Base-by-base conservation (phyloP, 495 filamentous ascomycete species). In the Usnea hakonensis region DNA sequence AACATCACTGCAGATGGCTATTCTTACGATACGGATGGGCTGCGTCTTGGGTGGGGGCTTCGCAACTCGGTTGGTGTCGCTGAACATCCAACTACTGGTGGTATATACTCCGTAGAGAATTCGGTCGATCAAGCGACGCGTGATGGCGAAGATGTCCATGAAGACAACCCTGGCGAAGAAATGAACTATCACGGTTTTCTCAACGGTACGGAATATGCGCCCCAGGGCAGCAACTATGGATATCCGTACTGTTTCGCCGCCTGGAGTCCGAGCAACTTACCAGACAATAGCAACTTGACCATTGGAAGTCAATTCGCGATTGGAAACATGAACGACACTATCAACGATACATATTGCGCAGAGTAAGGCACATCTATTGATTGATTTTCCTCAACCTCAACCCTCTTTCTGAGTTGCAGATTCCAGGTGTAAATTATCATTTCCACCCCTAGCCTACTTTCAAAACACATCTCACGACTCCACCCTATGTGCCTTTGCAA, bases 101-200 rank as follows among this genome's bases (percentile, higher is more conserved):
- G 76, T 36, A 75, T 91, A 64, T 91, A 81, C 75, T 81, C 78
- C 9, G 87, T 91, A 21, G 88, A 91, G 70, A 91, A 91, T 68
- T 85, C 80, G 35, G 85, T 81, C 5, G 87, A 91, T 67, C 57
- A 87, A 9, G 75, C 90, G n/a, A 65, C 58, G 11, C 78, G 87
- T 14, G 67, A 79, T 64, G 79, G 78, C 1, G 62, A 72, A 23
- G 85, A 90, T 63, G 80, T 90, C 40, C 86, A 89, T 66, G 67
- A 81, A 44, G 77, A 89, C 43, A 90, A 90, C 65, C 88, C 88
- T 0, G 86, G 83, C 16, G 88, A 90, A 69, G 86, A 90, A 65
- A 71, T 90, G 62, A 91, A 90, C 69, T 88, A 78, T 71, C 83
- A 86, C 17, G 88, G 88, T 2, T 77, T 78, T 46, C 74, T 89